phyloP scores from a whole-genome alignment of 140 eudicot species.

The Cichorium intybus region DNA sequence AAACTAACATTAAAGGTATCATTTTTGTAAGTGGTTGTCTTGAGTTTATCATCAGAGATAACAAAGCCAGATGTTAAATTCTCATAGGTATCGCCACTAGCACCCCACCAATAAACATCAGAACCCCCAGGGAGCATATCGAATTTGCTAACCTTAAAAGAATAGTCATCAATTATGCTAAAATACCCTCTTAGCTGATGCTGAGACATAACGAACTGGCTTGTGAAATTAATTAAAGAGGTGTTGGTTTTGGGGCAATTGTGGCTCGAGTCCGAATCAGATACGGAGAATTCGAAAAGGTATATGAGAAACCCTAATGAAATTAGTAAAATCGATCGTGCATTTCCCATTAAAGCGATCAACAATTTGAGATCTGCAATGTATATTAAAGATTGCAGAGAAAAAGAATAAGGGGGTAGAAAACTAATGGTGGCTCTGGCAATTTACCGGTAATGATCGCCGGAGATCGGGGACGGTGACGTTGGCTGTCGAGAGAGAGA shows the following conservation, averaged over 20 bases:
- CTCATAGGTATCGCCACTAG: slow-evolving; percentile 46
- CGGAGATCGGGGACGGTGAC: background rate
- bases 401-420: background rate
- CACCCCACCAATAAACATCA: slow-evolving; percentile 96
- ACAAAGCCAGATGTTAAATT: slow-evolving; percentile 74
- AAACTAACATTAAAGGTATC: slow-evolving; percentile 54
- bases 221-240: slow-evolving; percentile 42
- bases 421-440: background rate
- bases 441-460: slow-evolving; percentile 23
- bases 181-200: slow-evolving; percentile 82
- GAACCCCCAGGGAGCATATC: slow-evolving; percentile 80
- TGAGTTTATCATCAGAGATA: slow-evolving; percentile 54
- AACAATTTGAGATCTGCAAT: background rate
- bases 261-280: slow-evolving; percentile 31
- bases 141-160: slow-evolving; percentile 67
- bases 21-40: slow-evolving; percentile 49
- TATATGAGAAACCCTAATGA: slow-evolving; percentile 30
- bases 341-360: slow-evolving; percentile 25
- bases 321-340: slow-evolving; percentile 15
- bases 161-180: slow-evolving; percentile 59
- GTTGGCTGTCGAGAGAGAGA: slow-evolving; percentile 8
- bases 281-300: slow-evolving; percentile 22
- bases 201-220: slow-evolving; percentile 66
- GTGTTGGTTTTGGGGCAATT: slow-evolving; percentile 50
- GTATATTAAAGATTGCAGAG: background rate